Base-by-base conservation (phyloP, 495 filamentous ascomycete genomes). In the Elasticomyces elasticus region DNA sequence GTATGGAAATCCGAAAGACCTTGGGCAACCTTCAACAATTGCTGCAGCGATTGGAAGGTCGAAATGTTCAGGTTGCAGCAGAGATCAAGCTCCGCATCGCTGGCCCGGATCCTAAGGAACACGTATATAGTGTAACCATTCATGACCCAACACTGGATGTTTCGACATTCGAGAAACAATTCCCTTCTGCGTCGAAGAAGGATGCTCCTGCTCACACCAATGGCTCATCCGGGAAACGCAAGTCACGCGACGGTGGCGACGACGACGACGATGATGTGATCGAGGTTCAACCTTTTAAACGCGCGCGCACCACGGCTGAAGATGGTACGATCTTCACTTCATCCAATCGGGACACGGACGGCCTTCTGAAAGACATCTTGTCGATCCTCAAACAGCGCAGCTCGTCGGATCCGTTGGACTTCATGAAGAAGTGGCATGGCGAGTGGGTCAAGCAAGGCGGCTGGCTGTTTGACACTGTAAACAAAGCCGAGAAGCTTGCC, bases 361-460 rank as follows among this genome's bases (percentile, higher is more conserved):
- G 30, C 30, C 4, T 51, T 9, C 49, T 51, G 7, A 23, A 19
- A 15, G 49, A 51, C 2, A 40, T 27, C n/a, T 2, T 51, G 5
- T 22, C 27, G 30, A 15, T 40, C 1, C 49, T 40, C 2, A 49
- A 10, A 49, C 45, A 49, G 25, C 24, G 45, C 15, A 31, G 27
- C 24, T 19, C 45, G 5, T 1, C 15, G 30, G 28, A 20, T 19
- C 15, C n/a, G 12, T 19, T 51, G 10, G 23, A 43, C 23, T 44
- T 51, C 25, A 26, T 66, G 15, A 50, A 59, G 17, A 35, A 56
- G 13, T 66, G 64, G 59, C 58, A 61, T 35, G 51, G 56, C 44
- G 56, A 68, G 43, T 66, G 64, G 66, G 54, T 58, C 31, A 59
- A 62, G 37, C 59, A 66, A 53, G 61, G 44, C 37, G 52, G 48